A percentile compares a stretch with the other conserved stretches of the same genome.
Evolutionary conservation across 2,329 filamentous ascomycete species (phyloP).

Genomic region (Sordariomycetes sp.): DNA sequence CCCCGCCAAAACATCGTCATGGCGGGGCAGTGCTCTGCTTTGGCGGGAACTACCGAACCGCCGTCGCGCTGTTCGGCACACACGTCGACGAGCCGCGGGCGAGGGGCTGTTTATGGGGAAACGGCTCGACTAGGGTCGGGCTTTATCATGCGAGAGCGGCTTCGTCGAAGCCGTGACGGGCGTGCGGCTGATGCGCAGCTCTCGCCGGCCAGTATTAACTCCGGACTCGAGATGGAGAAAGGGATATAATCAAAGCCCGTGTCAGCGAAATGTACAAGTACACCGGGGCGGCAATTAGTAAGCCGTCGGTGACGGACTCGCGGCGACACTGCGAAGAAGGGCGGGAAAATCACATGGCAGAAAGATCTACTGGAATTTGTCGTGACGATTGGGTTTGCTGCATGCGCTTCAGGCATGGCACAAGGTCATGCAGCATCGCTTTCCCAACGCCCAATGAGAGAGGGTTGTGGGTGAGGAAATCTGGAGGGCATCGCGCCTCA

Average conservation of each 20-base stretch:
- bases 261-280: background rate
- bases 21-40: background rate
- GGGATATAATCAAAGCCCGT: background rate
- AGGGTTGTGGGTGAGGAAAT: background rate
- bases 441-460: background rate
- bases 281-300: background rate
- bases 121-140: background rate
- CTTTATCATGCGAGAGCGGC: background rate
- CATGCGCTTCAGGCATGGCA: background rate
- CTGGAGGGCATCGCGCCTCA: background rate
- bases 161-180: background rate
- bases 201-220: background rate
- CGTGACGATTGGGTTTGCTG: background rate
- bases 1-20: background rate
- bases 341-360: too few relatives aligned
- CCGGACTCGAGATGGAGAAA: background rate
- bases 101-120: background rate
- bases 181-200: constrained; percentile 1
- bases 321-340: too few relatives aligned
- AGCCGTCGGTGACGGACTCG: too few relatives aligned
- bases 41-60: too few relatives aligned
- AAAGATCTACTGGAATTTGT: background rate
- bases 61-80: too few relatives aligned
- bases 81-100: background rate
- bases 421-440: background rate